Conservation (phyloP, 176 grass and related monocot genomes). For the Raddia guianensis region DNA sequence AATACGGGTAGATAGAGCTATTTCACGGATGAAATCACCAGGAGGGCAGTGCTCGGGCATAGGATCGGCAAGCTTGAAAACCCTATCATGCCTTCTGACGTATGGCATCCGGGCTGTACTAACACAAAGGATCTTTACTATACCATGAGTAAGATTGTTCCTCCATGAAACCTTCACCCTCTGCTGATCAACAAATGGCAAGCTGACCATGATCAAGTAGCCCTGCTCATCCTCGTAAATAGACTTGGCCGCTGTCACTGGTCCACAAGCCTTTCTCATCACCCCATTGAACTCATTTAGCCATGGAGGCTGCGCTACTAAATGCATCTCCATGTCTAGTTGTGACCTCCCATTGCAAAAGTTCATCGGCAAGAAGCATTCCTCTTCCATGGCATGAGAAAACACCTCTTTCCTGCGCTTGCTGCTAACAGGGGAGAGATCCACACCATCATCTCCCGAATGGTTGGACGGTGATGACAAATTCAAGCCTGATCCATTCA, state of each 20-base stretch:
- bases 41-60: slow-evolving; percentile 82
- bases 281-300: slow-evolving; percentile 72
- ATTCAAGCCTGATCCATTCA: slow-evolving; percentile 79
- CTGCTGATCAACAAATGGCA: slow-evolving; percentile 90
- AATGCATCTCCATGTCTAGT: slow-evolving; percentile 77
- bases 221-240: slow-evolving; percentile 88
- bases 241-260: slow-evolving; percentile 86
- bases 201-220: slow-evolving; percentile 85
- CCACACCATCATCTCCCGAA: slow-evolving; percentile 73
- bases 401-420: slow-evolving; percentile 80
- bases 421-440: slow-evolving; percentile 86
- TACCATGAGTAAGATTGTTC: slow-evolving; percentile 75
- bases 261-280: slow-evolving; percentile 76
- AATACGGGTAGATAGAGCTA: slow-evolving; percentile 78
- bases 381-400: slow-evolving; percentile 67
- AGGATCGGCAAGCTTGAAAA: slow-evolving; percentile 73
- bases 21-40: slow-evolving; percentile 90
- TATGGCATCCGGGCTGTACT: slow-evolving; percentile 68
- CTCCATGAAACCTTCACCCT: slow-evolving; percentile 97
- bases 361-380: slow-evolving; percentile 71
- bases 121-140: slow-evolving; percentile 88
- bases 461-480: slow-evolving; percentile 77
- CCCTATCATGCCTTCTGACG: slow-evolving; percentile 69
- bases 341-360: slow-evolving; percentile 43
- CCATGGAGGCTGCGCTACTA: slow-evolving; percentile 56